Evolutionary conservation across 768 basidiomycete species (phyloP).

Genomic region (Tulasnella sp.): DNA sequence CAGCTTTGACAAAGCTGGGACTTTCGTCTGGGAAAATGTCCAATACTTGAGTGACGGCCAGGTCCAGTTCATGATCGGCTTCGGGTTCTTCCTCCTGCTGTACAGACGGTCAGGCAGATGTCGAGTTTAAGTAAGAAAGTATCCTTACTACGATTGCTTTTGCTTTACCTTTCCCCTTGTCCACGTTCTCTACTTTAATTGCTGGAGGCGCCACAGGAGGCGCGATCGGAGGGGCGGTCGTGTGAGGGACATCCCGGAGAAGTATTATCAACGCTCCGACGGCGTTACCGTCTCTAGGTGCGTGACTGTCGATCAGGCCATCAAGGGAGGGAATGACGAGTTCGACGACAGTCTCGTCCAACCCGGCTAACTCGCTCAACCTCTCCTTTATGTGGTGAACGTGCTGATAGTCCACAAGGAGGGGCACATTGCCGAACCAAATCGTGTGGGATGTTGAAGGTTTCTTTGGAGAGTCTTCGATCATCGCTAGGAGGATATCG

Average conservation of each 20-base stretch:
- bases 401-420: slow-evolving; percentile 69
- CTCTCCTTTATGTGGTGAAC: slow-evolving; percentile 55
- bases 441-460: not conserved
- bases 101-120: slow-evolving; percentile 7
- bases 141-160: slow-evolving; percentile 29
- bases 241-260: not conserved
- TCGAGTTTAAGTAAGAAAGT: slow-evolving; percentile 25
- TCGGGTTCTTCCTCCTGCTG: slow-evolving; percentile 12
- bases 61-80: not conserved
- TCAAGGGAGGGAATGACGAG: slow-evolving; percentile 36
- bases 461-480: slow-evolving; percentile 36
- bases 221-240: not conserved
- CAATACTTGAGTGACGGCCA: slow-evolving; percentile 55
- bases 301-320: not conserved
- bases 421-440: slow-evolving; percentile 58
- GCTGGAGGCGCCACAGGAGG: not conserved
- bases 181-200: slow-evolving; percentile 14
- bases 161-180: slow-evolving; percentile 50
- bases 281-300: not conserved
- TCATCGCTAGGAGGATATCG: slow-evolving; percentile 48
- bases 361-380: slow-evolving; percentile 46
- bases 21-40: slow-evolving; percentile 69
- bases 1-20: slow-evolving; percentile 52
- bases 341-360: slow-evolving; percentile 57
- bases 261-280: slow-evolving; percentile 13